These are phyloP conservation scores for Aspergillus pseudotamarii DNA, from an alignment of 2,329 filamentous ascomycete genomes.

Conservation along the genomic window DNA sequence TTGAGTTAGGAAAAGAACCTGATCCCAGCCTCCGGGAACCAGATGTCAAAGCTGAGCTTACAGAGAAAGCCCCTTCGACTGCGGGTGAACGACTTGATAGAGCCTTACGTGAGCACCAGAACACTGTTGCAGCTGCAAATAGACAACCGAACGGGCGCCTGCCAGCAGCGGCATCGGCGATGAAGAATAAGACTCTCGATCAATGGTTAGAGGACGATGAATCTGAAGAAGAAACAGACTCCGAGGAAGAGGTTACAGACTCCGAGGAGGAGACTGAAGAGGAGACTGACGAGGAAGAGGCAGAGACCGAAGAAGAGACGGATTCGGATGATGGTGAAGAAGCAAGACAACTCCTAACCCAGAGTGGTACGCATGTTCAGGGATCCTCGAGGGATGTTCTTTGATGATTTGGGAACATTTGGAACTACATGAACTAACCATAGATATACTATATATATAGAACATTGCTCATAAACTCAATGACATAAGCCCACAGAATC, in stretches of 20 bases:
- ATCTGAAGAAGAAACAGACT: conserved; percentile 54
- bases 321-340: conserved; percentile 51
- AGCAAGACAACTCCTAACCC: conserved; percentile 24
- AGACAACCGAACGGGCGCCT: conserved; percentile 19
- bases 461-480: not conserved
- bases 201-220: conserved; percentile 77
- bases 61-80: conserved; percentile 34
- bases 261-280: conserved; percentile 53
- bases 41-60: conserved; percentile 44
- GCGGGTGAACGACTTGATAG: conserved; percentile 48
- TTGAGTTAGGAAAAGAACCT: conserved; percentile 76
- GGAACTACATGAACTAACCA: not conserved
- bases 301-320: conserved; percentile 46
- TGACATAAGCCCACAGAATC: not conserved
- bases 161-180: conserved; percentile 27
- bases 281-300: conserved; percentile 51
- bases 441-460: not conserved
- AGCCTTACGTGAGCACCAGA: conserved; percentile 47
- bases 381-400: not conserved
- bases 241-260: conserved; percentile 55
- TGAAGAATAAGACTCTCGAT: conserved; percentile 78
- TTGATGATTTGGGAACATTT: not conserved
- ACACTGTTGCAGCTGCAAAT: conserved; percentile 24
- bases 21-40: conserved; percentile 72
- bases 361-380: not conserved